Percentiles rank a stretch among this genome's conserved stretches.
Conservation (phyloP, 108 stramenopile species). For the Skeletonema menzelii region DNA sequence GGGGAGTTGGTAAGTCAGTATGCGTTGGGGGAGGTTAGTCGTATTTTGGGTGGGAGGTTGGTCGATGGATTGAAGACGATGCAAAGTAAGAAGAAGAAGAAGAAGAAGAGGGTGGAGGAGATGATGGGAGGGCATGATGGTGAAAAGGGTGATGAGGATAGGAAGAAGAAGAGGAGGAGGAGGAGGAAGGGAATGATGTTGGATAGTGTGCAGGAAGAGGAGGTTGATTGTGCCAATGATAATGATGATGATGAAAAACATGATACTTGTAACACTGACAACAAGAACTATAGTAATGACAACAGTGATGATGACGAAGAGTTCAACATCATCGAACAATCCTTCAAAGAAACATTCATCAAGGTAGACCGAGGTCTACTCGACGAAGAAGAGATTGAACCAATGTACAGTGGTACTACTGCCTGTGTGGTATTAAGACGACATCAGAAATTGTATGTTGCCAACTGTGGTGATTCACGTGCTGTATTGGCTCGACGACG, state of each 20-base stretch:
- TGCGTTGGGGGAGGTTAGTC: constrained; percentile 83
- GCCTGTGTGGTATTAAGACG: constrained; percentile 85
- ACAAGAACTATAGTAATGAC: neutral
- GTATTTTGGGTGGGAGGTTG: constrained; percentile 67
- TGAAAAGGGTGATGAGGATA: neutral
- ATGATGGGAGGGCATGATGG: no score
- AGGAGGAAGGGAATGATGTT: neutral
- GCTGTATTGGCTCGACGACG: constrained; percentile 76
- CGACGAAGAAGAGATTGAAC: constrained; percentile 67
- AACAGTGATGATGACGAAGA: neutral
- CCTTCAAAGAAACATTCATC: constrained; percentile 79
- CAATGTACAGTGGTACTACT: constrained; percentile 89
- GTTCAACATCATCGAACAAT: constrained; percentile 50
- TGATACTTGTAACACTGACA: neutral
- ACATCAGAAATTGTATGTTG: constrained; percentile 71
- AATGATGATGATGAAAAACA: neutral
- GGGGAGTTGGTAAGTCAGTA: constrained; percentile 92
- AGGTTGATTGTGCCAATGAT: neutral
- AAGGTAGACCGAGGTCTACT: constrained; percentile 77
- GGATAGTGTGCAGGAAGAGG: neutral
- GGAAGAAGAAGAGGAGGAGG: neutral
- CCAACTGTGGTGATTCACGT: constrained; percentile 93
- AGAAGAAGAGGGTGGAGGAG: constrained; percentile 21
- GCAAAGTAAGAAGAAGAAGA: constrained; percentile 57
- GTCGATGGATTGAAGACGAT: constrained; percentile 64